Conservation (phyloP, 208 protist genomes). For the Leishmania gerbilli region DNA sequence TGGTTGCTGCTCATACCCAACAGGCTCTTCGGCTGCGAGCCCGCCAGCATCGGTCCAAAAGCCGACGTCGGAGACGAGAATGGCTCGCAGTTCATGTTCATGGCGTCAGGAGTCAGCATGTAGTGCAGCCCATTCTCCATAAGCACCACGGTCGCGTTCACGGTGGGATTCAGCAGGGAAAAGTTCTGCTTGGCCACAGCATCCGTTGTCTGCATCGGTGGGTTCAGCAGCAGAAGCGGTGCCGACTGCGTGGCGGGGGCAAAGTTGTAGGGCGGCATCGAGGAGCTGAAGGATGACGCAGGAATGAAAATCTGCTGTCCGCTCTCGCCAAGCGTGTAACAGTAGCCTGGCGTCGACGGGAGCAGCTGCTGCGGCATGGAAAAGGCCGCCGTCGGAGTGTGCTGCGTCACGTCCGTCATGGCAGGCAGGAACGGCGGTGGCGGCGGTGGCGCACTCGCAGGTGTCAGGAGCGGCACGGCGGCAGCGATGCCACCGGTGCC, state of each 20-base stretch:
- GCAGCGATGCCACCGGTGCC: neutral
- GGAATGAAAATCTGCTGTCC: constrained; percentile 51
- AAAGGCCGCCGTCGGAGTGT: neutral
- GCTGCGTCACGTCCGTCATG: neutral
- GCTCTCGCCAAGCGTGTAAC: constrained; percentile 39
- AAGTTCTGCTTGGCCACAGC: neutral
- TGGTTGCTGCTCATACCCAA: constrained; percentile 7
- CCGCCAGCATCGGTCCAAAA: neutral
- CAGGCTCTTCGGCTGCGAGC: constrained; percentile 11
- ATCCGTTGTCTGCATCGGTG: neutral
- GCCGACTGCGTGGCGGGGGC: constrained; percentile 14
- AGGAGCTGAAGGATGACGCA: constrained; percentile 23
- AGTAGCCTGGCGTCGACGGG: constrained; percentile 39
- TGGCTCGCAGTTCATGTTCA: constrained; percentile 28
- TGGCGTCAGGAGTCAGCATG: constrained; percentile 35
- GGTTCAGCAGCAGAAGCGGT: neutral
- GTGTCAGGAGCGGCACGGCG: neutral
- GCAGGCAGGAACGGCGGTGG: constrained; percentile 12
- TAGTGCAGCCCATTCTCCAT: constrained; percentile 43
- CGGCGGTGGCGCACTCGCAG: neutral
- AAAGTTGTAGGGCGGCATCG: constrained; percentile 3
- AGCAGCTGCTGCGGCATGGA: constrained; percentile 30
- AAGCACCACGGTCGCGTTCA: constrained; percentile 27
- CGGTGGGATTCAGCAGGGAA: constrained; percentile 20
- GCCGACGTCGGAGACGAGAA: neutral